These are phyloP conservation scores for Gloeopeniophorella convolvens DNA, from an alignment of 768 basidiomycete genomes.

Conservation along the genomic window DNA sequence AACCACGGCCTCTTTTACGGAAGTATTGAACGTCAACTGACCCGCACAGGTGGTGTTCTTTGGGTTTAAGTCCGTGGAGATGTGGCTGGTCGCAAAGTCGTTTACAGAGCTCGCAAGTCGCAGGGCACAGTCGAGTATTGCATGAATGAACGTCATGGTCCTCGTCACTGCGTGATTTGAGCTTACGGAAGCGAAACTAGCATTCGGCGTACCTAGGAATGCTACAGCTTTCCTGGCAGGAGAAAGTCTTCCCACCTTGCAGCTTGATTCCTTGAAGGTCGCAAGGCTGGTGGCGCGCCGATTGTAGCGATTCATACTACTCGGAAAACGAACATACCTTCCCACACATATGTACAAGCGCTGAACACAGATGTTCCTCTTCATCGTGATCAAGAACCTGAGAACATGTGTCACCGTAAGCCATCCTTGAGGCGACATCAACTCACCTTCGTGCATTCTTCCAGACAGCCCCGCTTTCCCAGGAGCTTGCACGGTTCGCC, in stretches of 20 bases:
- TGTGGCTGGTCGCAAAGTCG: constrained; percentile 45
- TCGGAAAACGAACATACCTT: constrained; percentile 32
- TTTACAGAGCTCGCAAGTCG: constrained; percentile 49
- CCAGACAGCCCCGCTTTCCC: constrained; percentile 45
- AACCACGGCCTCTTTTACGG: neutral
- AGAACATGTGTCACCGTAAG: neutral
- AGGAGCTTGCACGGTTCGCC: constrained; percentile 43
- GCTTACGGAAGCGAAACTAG: neutral
- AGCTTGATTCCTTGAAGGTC: constrained; percentile 7
- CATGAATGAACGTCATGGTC: constrained; percentile 44
- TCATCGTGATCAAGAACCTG: constrained; percentile 43
- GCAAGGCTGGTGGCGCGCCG: constrained; percentile 8
- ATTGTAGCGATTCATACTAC: no score
- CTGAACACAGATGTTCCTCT: constrained; percentile 48
- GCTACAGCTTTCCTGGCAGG: constrained; percentile 13
- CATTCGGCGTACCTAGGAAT: constrained; percentile 1
- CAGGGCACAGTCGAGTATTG: constrained; percentile 45
- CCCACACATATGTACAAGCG: constrained; percentile 50
- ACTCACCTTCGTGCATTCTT: constrained; percentile 44
- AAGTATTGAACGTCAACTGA: constrained; percentile 22
- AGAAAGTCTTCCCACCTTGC: constrained; percentile 3
- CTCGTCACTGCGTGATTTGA: constrained; percentile 32
- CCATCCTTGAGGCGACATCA: neutral
- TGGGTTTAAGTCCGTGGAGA: constrained; percentile 41
- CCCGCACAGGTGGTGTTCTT: constrained; percentile 52